phyloP scores from a whole-genome alignment of 345 rosid species.

The Punica granatum region DNA sequence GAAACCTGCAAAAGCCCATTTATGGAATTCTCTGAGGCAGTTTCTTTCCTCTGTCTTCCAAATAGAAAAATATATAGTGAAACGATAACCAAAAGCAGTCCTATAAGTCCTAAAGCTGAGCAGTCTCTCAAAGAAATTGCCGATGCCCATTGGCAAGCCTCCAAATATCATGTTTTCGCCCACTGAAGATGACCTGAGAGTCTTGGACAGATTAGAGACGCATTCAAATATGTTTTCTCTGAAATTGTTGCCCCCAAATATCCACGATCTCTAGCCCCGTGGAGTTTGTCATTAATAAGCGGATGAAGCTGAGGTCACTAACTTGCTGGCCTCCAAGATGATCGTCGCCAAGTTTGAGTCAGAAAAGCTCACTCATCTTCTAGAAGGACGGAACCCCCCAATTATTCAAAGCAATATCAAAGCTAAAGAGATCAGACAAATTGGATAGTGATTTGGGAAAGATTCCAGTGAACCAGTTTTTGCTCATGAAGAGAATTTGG shows the following conservation, averaged over 20 bases:
- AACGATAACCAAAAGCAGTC: neutral
- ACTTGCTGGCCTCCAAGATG: neutral
- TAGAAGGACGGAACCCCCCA: neutral
- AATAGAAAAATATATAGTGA: neutral
- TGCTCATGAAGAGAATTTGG: neutral
- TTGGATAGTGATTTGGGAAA: neutral
- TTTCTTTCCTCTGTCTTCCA: neutral
- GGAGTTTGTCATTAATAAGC: neutral
- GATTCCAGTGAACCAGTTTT: neutral
- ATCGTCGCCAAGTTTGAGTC: neutral
- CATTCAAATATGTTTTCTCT: neutral
- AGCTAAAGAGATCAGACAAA: neutral
- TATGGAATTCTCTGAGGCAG: neutral
- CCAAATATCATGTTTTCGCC: constrained; percentile 5
- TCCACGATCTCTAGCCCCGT: neutral
- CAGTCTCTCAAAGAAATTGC: neutral
- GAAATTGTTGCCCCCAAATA: neutral
- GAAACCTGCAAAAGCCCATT: constrained; percentile 3
- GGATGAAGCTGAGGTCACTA: constrained; percentile 1
- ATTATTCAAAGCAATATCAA: neutral
- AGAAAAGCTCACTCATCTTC: neutral
- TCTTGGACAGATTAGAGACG: neutral
- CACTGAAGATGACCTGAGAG: neutral
- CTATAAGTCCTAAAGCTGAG: neutral
- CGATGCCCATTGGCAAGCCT: constrained; percentile 7